These are phyloP conservation scores for Ophiostoma ips DNA, from an alignment of 2,329 filamentous ascomycete genomes.

Conservation along the genomic window DNA sequence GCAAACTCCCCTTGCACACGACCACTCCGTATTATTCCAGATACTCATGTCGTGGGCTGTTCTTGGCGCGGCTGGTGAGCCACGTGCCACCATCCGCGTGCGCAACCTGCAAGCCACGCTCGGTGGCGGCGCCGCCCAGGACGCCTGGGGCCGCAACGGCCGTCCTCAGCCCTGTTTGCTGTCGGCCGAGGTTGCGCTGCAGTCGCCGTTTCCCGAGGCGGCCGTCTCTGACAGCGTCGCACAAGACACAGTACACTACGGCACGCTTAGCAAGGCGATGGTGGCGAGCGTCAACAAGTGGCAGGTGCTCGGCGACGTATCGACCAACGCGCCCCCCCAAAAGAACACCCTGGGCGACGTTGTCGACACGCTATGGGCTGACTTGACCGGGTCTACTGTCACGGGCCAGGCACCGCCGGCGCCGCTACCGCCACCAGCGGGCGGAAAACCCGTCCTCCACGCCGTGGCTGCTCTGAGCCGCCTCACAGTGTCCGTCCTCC, in stretches of 20 bases:
- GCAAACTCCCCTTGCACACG: too few relatives aligned
- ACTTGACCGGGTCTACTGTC: constrained; percentile 23
- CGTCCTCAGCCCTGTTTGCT: constrained; percentile 49
- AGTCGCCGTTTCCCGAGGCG: constrained; percentile 35
- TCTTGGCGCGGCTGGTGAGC: constrained; percentile 27
- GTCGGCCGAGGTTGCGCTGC: constrained; percentile 45
- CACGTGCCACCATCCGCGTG: constrained; percentile 43
- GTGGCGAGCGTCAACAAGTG: constrained; percentile 27
- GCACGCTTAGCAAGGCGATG: constrained; percentile 52
- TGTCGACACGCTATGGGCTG: constrained; percentile 24
- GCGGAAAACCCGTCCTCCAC: constrained; percentile 21
- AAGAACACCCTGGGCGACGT: constrained; percentile 17
- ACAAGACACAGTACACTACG: constrained; percentile 64
- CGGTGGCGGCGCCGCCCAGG: constrained; percentile 26
- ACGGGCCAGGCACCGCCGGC: constrained; percentile 17
- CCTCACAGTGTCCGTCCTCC: constrained; percentile 37
- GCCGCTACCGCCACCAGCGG: constrained; percentile 5
- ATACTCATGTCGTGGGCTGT: constrained; percentile 24
- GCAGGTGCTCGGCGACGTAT: constrained; percentile 17
- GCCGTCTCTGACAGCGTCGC: constrained; percentile 50
- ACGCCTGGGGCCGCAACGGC: constrained; percentile 51
- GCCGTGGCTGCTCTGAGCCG: constrained; percentile 26
- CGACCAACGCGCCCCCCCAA: too few relatives aligned
- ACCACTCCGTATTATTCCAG: too few relatives aligned
- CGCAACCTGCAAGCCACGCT: constrained; percentile 45